Evolutionary conservation across 2,329 filamentous ascomycete species (phyloP).

Genomic region (Dothistroma pini): DNA sequence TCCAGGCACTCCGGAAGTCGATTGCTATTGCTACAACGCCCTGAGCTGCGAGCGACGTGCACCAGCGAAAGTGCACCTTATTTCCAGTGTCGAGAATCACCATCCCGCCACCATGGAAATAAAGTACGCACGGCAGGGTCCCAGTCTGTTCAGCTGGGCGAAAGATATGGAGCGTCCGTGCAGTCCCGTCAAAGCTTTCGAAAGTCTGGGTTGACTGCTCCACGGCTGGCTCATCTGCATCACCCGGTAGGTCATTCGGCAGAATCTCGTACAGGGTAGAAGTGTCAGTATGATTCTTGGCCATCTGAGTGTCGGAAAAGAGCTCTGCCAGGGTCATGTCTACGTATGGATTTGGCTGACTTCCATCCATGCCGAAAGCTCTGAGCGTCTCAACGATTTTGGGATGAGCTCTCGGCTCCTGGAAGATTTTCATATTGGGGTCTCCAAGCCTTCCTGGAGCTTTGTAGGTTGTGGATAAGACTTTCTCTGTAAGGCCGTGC

Average conservation of each 20-base stretch:
- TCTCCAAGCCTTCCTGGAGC: constrained; percentile 26
- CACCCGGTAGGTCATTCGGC: constrained; percentile 56
- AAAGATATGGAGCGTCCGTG: constrained; percentile 24
- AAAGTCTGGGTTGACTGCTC: constrained; percentile 17
- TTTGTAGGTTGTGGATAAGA: constrained; percentile 11
- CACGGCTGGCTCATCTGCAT: constrained; percentile 19
- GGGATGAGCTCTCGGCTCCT: constrained; percentile 28
- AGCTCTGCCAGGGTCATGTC: constrained; percentile 18
- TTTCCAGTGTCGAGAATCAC: constrained; percentile 20
- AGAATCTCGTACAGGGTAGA: constrained; percentile 70
- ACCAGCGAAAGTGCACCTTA: constrained; percentile 29
- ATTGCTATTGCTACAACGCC: constrained; percentile 26
- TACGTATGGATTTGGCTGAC: constrained; percentile 18
- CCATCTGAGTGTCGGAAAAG: constrained; percentile 18
- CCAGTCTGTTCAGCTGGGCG: constrained; percentile 12
- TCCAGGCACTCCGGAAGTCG: constrained; percentile 34
- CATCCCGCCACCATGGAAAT: constrained; percentile 31
- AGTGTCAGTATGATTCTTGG: constrained; percentile 16
- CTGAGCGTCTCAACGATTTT: constrained; percentile 22
- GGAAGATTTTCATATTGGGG: constrained; percentile 23
- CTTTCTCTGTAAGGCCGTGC: not conserved
- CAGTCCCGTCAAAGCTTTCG: constrained; percentile 23
- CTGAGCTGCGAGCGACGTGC: constrained; percentile 24
- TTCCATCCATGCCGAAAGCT: constrained; percentile 23
- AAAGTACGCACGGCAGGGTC: constrained; percentile 25